These are phyloP conservation scores for Zygoascus sp. DNA, from an alignment of 1,139 yeast species.

Conservation along the genomic window DNA sequence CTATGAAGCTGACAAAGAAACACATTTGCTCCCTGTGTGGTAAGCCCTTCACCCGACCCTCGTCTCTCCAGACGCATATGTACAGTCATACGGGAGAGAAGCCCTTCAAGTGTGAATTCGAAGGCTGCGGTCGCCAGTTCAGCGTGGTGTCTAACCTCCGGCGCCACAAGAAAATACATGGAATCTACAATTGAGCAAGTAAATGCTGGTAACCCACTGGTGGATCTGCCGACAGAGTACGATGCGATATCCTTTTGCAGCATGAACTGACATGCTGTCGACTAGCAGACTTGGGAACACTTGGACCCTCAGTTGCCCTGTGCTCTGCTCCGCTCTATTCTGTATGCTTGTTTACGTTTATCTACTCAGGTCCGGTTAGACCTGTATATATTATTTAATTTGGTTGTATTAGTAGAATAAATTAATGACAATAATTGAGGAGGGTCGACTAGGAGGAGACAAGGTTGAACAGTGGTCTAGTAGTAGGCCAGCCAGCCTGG, in stretches of 20 bases:
- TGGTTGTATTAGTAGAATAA: not conserved
- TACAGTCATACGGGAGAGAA: constrained; percentile 86
- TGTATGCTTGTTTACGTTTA: not conserved
- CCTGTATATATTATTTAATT: not conserved
- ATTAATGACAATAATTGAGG: not conserved
- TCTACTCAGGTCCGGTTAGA: constrained; percentile 2
- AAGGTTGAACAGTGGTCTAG: too few species aligned
- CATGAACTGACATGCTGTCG: too few species aligned
- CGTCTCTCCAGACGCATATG: constrained; percentile 73
- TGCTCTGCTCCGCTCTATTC: not conserved
- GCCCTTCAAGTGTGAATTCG: constrained; percentile 65
- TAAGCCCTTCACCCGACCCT: constrained; percentile 75
- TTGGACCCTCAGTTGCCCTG: too few species aligned
- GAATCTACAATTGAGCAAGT: constrained; percentile 4
- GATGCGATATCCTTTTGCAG: too few species aligned
- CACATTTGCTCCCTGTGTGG: constrained; percentile 63
- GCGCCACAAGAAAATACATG: constrained; percentile 66
- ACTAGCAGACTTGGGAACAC: too few species aligned
- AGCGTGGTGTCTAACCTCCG: constrained; percentile 78
- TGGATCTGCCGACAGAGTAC: too few species aligned
- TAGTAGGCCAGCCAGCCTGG: too few species aligned
- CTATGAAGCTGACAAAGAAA: constrained; percentile 28
- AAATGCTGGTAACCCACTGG: too few species aligned
- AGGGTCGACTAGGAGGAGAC: too few species aligned
- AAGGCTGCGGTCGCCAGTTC: constrained; percentile 65